Base-by-base conservation (phyloP, 768 basidiomycete genomes). In the Lepiota brunneoincarnata region DNA sequence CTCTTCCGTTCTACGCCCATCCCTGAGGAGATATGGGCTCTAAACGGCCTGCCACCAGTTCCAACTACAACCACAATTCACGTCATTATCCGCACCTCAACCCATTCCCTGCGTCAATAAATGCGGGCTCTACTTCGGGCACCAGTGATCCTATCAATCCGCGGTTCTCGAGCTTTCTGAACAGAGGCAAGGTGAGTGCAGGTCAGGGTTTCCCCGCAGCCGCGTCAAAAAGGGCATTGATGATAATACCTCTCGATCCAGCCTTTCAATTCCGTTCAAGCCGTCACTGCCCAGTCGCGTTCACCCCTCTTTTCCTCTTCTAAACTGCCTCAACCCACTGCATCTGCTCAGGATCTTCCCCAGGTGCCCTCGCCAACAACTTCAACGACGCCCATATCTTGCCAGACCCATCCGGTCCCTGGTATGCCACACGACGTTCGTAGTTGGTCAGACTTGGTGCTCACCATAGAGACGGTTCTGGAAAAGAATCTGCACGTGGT, bases 241-340 rank as follows among this genome's bases (percentile, higher is more conserved):
- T 45, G n/a, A 26, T 17, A 24, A 20, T 21, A 31, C 20, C 28
- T 31, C 5, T 34, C n/a, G 18, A 44, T 44, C 15, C 35, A 44
- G 34, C 23, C 42, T 44, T 52, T 44, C 20, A 24, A 17, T n/a
- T 41, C 42, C 14, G 36, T 51, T 20, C 41, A 51, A 28, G 45
- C 31, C 17, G 34, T 31, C 11, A 34, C 31, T 20, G 45, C 31
- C 20, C 45, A 47, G 45, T 47, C 45, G 31, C 31, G 31, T 9
- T 31, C 31, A 10, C 45, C 6, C 28, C 26, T 46, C 17, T 11
- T 14, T 26, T 18, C 26, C 35, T 47, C 17, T 5, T 18, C 34
- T 23, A 21, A 9, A 3, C 31, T 31, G 31, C 31, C 23, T 14
- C 15, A 21, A 44, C n/a, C 23, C 4, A 3, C 1, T 21, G 9